Evolutionary conservation across 176 grass and related monocot species (phyloP), one percentile per base, ranked within the genome.

Genomic region (Pontederia crassipes): DNA sequence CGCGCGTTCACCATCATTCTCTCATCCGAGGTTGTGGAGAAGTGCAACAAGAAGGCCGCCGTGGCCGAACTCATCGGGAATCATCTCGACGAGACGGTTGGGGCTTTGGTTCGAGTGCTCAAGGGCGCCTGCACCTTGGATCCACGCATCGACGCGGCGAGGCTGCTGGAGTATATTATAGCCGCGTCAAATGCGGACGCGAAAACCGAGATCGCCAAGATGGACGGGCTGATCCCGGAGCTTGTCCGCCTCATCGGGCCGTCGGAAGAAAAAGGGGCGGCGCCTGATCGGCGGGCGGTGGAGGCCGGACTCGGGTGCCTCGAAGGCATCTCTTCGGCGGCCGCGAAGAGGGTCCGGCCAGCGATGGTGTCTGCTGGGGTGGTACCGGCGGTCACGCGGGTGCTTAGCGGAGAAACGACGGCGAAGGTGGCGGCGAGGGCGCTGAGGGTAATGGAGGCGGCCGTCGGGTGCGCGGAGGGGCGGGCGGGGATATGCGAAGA

Each of bases 391-490:
- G 67, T 75, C 17, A 68, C 70, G 76, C 72, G 76, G n/a, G 77
- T 81, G 12, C 69, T 97, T 12, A 9, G 12, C 2, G 20, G 61
- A 2, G 15, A 68, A 12, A n/a, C 47, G 11, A 8, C 46, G 49
- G 3, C 78, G 28, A 47, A 70, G 2, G 73, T 55, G 9, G 11
- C 51, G 15, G 68, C 80, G 32, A 49, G 78, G 54, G 14, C 87
- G 70, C 20, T 86, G 76, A 54, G 74, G 18, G 64, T 97, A 13
- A 70, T 92, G n/a, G 93, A 97, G 55, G 72, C 79, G 16, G 83
- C 75, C 24, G 87, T 75, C 8, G 58, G 81, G 14, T 97, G 84
- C 62, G 87, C 87, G 8, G 92, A 97, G 77, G 92, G 92, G 16
- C 87, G 92, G 0, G 80, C 81, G 7, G 84, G 81, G 48, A 79